Evolutionary conservation across 2,329 filamentous ascomycete species (phyloP).

Genomic region (Alternaria hordeiaustralica): DNA sequence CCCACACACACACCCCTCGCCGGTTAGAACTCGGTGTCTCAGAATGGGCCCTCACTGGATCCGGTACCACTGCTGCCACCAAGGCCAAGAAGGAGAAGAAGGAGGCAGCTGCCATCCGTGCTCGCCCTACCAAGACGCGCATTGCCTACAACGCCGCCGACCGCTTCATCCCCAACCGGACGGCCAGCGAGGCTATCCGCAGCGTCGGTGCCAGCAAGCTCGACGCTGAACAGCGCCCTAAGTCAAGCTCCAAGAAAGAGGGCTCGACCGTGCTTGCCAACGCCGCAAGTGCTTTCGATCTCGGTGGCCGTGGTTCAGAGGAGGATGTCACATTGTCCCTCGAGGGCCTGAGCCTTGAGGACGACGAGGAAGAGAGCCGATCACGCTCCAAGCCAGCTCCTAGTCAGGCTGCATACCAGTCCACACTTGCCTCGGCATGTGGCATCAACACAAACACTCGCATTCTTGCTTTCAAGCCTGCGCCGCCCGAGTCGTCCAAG

Average conservation of each 20-base stretch:
- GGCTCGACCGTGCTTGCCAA: conserved; percentile 78
- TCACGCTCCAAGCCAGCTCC: conserved; percentile 81
- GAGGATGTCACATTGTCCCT: conserved; percentile 79
- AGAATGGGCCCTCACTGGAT: conserved; percentile 89
- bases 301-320: conserved; percentile 65
- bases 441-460: conserved; percentile 92
- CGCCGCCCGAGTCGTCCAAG: conserved; percentile 96
- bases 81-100: conserved; percentile 48
- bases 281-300: conserved; percentile 71
- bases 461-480: conserved; percentile 97
- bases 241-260: conserved; percentile 72
- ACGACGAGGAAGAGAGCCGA: conserved; percentile 66
- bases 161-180: conserved; percentile 94
- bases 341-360: conserved; percentile 78
- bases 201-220: conserved; percentile 85
- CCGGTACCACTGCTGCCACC: conserved; percentile 60
- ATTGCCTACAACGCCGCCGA: conserved; percentile 74
- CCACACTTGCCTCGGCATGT: conserved; percentile 87
- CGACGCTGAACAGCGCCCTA: conserved; percentile 66
- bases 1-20: conserved; percentile 70
- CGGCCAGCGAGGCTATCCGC: conserved; percentile 84
- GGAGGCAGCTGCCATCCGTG: conserved; percentile 36
- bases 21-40: conserved; percentile 91
- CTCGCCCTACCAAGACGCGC: conserved; percentile 46
- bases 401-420: conserved; percentile 88